Conservation (phyloP, 805 yeast genomes). For the Wickerhamiella occidentalis region DNA sequence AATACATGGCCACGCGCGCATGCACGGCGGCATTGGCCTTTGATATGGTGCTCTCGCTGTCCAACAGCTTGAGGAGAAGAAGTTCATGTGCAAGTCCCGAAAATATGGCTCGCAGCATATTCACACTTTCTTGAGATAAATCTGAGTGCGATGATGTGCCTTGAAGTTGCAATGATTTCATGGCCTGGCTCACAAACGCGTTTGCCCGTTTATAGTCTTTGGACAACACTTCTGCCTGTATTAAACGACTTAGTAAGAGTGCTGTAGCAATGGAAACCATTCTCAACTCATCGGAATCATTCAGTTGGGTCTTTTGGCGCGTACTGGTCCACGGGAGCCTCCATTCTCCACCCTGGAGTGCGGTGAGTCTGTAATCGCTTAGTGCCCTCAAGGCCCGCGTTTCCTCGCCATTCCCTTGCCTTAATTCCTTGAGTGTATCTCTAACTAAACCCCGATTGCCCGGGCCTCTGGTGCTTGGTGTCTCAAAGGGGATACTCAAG, state of each 20-base stretch:
- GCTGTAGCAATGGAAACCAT: slow-evolving; percentile 21
- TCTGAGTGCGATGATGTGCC: slow-evolving; percentile 17
- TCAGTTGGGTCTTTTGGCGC: slow-evolving; percentile 12
- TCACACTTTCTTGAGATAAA: slow-evolving; percentile 19
- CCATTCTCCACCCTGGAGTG: slow-evolving; percentile 10
- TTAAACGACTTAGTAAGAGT: slow-evolving; percentile 15
- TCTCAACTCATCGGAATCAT: slow-evolving; percentile 19
- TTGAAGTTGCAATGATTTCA: slow-evolving; percentile 19
- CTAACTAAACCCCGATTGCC: slow-evolving; percentile 16
- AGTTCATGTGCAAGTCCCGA: slow-evolving; percentile 25
- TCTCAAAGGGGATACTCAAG: slow-evolving; percentile 6
- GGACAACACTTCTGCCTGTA: slow-evolving; percentile 13
- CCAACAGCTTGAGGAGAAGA: slow-evolving; percentile 22
- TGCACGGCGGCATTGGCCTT: slow-evolving; percentile 22
- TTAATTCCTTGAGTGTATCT: slow-evolving; percentile 17
- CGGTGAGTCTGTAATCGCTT: slow-evolving; percentile 6
- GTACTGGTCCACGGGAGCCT: slow-evolving; percentile 15
- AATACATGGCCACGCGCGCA: slow-evolving; percentile 26
- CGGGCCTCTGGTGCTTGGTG: slow-evolving; percentile 11
- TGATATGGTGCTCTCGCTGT: slow-evolving; percentile 11
- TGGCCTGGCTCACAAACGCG: slow-evolving; percentile 20
- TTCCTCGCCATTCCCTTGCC: slow-evolving; percentile 23
- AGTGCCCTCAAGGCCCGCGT: slow-evolving; percentile 12
- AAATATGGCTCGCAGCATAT: slow-evolving; percentile 18
- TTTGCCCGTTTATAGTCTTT: slow-evolving; percentile 21